These are phyloP conservation scores for Pseudomicrostroma phylloplanum DNA, from an alignment of 1,284 basidiomycete species.

Conservation along the genomic window DNA sequence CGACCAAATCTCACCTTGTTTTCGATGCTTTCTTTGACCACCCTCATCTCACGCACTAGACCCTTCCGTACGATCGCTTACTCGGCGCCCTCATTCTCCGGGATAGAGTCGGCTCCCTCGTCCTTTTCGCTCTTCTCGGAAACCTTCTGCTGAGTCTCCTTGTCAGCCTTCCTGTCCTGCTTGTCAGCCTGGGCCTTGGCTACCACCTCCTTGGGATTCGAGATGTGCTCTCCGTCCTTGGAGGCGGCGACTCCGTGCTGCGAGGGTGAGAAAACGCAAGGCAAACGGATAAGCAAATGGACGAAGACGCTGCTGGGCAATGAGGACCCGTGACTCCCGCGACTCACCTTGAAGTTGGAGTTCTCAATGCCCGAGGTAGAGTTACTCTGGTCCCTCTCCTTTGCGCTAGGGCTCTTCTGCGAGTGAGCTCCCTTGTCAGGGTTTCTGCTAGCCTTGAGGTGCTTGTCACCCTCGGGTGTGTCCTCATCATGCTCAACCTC, in stretches of 20 bases:
- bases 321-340: neutral
- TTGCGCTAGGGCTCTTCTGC: neutral
- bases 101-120: neutral
- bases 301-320: neutral
- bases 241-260: neutral
- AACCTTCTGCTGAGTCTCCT: neutral
- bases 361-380: neutral
- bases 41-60: too few relatives aligned
- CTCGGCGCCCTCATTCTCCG: too few relatives aligned
- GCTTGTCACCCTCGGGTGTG: slow-evolving; percentile 3
- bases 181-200: slow-evolving; percentile 1
- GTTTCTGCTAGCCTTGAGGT: neutral
- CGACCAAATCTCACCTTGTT: too few relatives aligned
- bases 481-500: neutral
- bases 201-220: neutral
- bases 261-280: neutral
- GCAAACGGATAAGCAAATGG: neutral
- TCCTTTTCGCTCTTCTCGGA: neutral
- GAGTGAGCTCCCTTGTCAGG: neutral
- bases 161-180: slow-evolving; percentile 6
- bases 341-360: slow-evolving; percentile 8
- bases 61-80: too few relatives aligned
- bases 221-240: neutral
- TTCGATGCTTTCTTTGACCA: too few relatives aligned
- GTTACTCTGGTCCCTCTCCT: neutral